Evolutionary conservation across 2,329 filamentous ascomycete species (phyloP).

Genomic region (Fonsecaea multimorphosa): DNA sequence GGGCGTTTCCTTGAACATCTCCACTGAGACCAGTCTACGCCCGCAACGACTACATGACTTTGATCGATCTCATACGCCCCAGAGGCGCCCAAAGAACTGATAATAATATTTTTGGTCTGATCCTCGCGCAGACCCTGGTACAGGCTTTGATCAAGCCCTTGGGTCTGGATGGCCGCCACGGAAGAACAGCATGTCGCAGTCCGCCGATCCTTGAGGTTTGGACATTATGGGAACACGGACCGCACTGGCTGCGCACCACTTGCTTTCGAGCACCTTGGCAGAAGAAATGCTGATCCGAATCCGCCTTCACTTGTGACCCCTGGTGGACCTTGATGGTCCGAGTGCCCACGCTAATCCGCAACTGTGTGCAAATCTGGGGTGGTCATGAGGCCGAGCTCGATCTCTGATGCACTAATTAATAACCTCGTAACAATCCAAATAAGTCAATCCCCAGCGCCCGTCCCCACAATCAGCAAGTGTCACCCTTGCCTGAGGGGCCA

Average conservation of each 20-base stretch:
- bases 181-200: background rate
- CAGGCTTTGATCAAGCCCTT: background rate
- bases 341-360: conserved; percentile 29
- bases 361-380: conserved; percentile 35
- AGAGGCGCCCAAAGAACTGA: background rate
- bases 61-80: background rate
- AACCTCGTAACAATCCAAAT: conserved; percentile 10
- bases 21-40: background rate
- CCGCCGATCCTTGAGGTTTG: background rate
- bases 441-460: conserved; percentile 11
- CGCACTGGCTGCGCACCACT: background rate
- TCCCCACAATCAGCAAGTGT: conserved; percentile 29
- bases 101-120: background rate
- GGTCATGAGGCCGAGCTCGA: conserved; percentile 33
- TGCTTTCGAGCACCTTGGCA: background rate
- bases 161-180: conserved; percentile 1
- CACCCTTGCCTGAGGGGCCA: conserved; percentile 10
- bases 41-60: background rate
- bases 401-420: conserved; percentile 22
- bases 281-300: conserved; percentile 7
- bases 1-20: background rate
- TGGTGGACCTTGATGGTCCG: conserved; percentile 10
- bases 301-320: background rate
- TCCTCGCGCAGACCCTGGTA: background rate
- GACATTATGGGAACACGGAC: background rate